Evolutionary conservation across 2,329 filamentous ascomycete species (phyloP), one percentile per base, ranked within the genome.

Genomic region (Talaromyces verruculosus): DNA sequence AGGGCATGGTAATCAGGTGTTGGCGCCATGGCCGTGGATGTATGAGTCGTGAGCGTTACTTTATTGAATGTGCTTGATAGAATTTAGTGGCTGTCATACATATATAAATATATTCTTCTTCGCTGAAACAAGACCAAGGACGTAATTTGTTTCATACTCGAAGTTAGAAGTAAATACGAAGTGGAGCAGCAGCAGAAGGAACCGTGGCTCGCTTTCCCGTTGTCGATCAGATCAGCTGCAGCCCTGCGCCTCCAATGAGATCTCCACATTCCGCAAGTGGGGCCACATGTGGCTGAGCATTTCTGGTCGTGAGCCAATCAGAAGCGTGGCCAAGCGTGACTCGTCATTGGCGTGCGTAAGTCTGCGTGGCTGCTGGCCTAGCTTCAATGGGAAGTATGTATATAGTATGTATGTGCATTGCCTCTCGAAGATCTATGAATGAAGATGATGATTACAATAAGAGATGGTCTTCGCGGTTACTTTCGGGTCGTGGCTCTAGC

Each of bases 161-260:
- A 45, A 19, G n/a, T 45, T 19, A 11, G 47, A 17, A 47, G 30
- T 63, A 63, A 63, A 39, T 35, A 63, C 37, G 43, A 47, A 53
- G 61, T 55, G 61, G 61, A 39, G 51, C 33, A 25, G 51, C 22
- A 25, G 22, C 11, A 47, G 41, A 51, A 60, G 41, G 61, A 43
- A 45, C 49, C 61, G 25, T 15, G 45, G 45, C n/a, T 51, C 37
- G 33, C 61, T 19, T 45, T 60, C 57, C 51, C 53, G 53, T 33
- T 4, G 53, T 57, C 53, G 53, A 57, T 57, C 53, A 39, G 53
- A 57, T 57, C 53, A 39, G 53, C 43, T 49, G 43, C 41, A 61
- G 58, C 60, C 60, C 47, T 62, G 60, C 60, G 60, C 47, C 61
- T 57, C 61, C 47, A 57, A 57, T 57, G 58, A 39, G 60, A 58